These are phyloP conservation scores for Wickerhamiella infanticola DNA, from an alignment of 1,139 yeast genomes.

Conservation along the genomic window DNA sequence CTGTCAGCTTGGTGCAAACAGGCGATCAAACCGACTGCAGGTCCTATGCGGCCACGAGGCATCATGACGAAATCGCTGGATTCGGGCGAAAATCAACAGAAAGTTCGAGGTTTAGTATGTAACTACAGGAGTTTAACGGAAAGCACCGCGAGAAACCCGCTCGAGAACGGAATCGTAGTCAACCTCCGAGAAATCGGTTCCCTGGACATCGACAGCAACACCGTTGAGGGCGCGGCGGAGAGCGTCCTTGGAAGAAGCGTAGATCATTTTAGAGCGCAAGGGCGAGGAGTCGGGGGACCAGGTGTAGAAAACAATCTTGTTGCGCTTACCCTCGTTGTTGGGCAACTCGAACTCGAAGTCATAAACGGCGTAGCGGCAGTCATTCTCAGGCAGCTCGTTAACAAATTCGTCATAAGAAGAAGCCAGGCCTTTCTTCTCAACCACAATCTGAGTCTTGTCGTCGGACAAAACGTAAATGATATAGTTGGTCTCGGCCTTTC, in stretches of 20 bases:
- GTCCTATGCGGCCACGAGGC: too few species aligned
- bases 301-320: slow-evolving; percentile 81
- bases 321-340: slow-evolving; percentile 84
- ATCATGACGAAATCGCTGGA: too few species aligned
- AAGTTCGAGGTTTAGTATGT: too few species aligned
- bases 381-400: slow-evolving; percentile 83
- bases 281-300: slow-evolving; percentile 99
- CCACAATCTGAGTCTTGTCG: slow-evolving; percentile 77
- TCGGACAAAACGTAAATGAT: slow-evolving; percentile 69
- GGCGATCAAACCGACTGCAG: too few species aligned
- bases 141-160: slow-evolving; percentile 69
- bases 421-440: slow-evolving; percentile 66
- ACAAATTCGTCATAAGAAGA: slow-evolving; percentile 68
- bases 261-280: slow-evolving; percentile 84
- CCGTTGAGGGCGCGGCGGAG: slow-evolving; percentile 96
- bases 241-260: slow-evolving; percentile 95
- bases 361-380: slow-evolving; percentile 91
- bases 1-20: too few species aligned
- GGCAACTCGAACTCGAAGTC: slow-evolving; percentile 90
- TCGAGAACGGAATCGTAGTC: slow-evolving; percentile 86
- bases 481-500: slow-evolving; percentile 63
- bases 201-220: slow-evolving; percentile 86
- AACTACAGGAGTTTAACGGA: not conserved
- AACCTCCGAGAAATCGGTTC: slow-evolving; percentile 95
- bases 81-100: too few species aligned